These are phyloP conservation scores for Sphaerulina vaccinii DNA, from an alignment of 2,329 filamentous ascomycete species.

Conservation along the genomic window DNA sequence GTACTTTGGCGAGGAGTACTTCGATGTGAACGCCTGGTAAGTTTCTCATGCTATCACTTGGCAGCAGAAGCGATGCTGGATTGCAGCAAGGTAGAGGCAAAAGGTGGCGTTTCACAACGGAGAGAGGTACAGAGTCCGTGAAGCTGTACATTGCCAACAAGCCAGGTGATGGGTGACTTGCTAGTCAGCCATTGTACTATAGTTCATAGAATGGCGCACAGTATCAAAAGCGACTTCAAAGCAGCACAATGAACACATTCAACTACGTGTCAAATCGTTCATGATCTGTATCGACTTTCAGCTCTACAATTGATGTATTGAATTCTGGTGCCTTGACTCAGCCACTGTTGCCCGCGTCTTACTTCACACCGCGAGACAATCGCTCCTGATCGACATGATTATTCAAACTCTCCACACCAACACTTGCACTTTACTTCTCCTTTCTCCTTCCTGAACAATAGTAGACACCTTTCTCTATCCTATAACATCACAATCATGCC, in stretches of 20 bases:
- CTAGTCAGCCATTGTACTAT: conserved; percentile 4
- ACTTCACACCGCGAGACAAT: neutral
- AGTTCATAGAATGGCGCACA: conserved; percentile 6
- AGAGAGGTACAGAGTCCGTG: too few species aligned
- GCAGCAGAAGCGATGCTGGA: too few species aligned
- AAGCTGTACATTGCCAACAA: neutral
- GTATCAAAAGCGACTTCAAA: neutral
- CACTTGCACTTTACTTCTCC: conserved; percentile 5
- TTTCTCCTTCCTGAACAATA: neutral
- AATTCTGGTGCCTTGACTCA: conserved; percentile 13
- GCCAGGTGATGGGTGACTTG: neutral
- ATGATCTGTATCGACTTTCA: neutral
- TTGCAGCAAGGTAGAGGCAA: too few species aligned
- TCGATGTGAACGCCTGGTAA: conserved; percentile 87
- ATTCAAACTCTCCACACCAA: conserved; percentile 2
- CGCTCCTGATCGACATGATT: conserved; percentile 10
- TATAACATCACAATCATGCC: conserved; percentile 27
- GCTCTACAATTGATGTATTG: too few species aligned
- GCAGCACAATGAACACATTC: neutral
- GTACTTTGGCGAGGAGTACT: conserved; percentile 97
- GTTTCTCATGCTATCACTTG: neutral
- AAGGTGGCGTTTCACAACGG: too few species aligned
- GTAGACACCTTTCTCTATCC: neutral
- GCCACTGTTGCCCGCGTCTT: conserved; percentile 4
- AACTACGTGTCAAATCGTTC: neutral